Evolutionary conservation across 2,329 filamentous ascomycete genomes (phyloP).

Genomic region (Thelonectria discophora): DNA sequence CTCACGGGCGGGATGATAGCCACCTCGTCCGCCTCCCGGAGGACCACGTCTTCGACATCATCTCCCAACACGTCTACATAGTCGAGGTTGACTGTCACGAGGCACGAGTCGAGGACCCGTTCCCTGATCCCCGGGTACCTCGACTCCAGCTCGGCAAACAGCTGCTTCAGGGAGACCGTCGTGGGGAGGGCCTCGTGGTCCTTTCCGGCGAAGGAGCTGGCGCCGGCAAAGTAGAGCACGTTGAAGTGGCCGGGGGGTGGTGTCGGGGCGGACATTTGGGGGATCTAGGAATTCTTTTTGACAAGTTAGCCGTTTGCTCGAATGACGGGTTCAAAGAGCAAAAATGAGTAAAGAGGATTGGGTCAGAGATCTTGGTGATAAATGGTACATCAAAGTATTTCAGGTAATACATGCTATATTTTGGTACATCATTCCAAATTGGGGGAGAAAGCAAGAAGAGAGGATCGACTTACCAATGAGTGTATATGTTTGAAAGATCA

Average conservation of each 20-base stretch:
- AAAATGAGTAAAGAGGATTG: conserved; percentile 37
- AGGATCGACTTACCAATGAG: conserved; percentile 47
- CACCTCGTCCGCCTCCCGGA: conserved; percentile 81
- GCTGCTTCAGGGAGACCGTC: conserved; percentile 67
- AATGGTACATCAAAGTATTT: conserved; percentile 66
- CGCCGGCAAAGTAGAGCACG: conserved; percentile 83
- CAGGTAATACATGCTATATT: conserved; percentile 68
- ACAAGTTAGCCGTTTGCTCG: conserved; percentile 33
- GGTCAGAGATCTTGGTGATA: conserved; percentile 80
- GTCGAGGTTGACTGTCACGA: conserved; percentile 82
- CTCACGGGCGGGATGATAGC: conserved; percentile 90
- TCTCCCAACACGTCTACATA: conserved; percentile 75
- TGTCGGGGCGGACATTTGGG: conserved; percentile 52
- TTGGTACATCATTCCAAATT: conserved; percentile 60
- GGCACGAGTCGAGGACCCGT: conserved; percentile 75
- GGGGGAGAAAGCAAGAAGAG: conserved; percentile 1
- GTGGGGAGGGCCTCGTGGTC: conserved; percentile 72
- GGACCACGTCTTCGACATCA: conserved; percentile 55
- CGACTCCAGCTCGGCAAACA: conserved; percentile 75
- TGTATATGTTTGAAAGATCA: conserved; percentile 21
- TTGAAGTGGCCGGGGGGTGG: conserved; percentile 74
- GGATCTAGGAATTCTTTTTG: conserved; percentile 23
- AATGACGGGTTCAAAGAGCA: conserved; percentile 11
- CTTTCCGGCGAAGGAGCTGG: conserved; percentile 75
- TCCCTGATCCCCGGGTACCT: conserved; percentile 74